phyloP scores from a whole-genome alignment of 495 filamentous ascomycete genomes.

The Halenospora varia region DNA sequence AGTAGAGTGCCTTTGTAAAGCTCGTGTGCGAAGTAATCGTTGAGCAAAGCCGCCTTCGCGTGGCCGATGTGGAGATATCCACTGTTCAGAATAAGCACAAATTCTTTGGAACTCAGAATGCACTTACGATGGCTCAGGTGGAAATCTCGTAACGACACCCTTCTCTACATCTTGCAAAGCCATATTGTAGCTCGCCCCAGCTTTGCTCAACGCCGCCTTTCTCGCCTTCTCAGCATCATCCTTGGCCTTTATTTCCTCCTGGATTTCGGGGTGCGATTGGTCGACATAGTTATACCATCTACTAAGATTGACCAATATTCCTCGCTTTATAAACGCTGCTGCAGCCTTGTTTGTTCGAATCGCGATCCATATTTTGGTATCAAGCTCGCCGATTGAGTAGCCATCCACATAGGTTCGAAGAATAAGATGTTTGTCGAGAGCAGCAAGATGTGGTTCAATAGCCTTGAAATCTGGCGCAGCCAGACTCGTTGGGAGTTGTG shows the following conservation, averaged over 20 bases:
- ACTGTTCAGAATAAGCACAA: conserved; percentile 29
- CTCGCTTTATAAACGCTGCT: conserved; percentile 72
- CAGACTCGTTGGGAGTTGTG: conserved; percentile 44
- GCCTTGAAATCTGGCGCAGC: conserved; percentile 69
- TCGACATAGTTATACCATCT: conserved; percentile 91
- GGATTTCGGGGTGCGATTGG: conserved; percentile 67
- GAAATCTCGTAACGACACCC: conserved; percentile 90
- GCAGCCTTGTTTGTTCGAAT: conserved; percentile 85
- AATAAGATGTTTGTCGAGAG: conserved; percentile 80
- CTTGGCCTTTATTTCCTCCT: conserved; percentile 48
- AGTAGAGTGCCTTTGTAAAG: conserved; percentile 73
- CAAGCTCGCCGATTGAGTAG: conserved; percentile 72
- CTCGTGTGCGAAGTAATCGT: conserved; percentile 77
- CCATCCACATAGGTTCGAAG: conserved; percentile 84
- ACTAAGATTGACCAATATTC: conserved; percentile 68
- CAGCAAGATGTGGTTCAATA: conserved; percentile 68
- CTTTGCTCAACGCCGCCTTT: conserved; percentile 70
- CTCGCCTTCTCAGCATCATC: conserved; percentile 64
- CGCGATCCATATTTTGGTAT: conserved; percentile 79
- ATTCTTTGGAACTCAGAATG: not conserved
- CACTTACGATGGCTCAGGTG: conserved; percentile 88
- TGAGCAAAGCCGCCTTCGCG: conserved; percentile 75
- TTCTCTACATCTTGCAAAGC: conserved; percentile 82
- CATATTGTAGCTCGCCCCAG: conserved; percentile 87
- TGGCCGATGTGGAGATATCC: conserved; percentile 83